Conservation (phyloP, 2,329 filamentous ascomycete species). For the Fusarium phyllophilum region DNA sequence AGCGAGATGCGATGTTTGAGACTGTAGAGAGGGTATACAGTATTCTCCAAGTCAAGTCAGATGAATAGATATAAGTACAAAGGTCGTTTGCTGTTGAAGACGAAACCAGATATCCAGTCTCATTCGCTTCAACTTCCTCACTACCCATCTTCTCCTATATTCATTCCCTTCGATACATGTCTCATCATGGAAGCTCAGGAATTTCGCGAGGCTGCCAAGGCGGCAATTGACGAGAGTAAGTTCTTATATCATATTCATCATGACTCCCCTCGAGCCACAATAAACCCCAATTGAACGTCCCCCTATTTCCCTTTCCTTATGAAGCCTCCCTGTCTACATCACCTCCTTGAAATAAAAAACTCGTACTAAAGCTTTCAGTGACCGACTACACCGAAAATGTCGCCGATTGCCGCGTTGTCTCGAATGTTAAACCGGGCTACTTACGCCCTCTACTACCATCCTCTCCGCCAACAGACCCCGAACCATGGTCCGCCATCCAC, state of each 20-base stretch:
- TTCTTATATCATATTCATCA: slow-evolving; percentile 24
- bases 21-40: not conserved
- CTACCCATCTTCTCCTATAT: not conserved
- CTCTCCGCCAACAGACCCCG: slow-evolving; percentile 71
- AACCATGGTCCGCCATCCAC: slow-evolving; percentile 82
- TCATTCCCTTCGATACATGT: not conserved
- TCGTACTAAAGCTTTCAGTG: slow-evolving; percentile 60
- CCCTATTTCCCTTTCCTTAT: not conserved
- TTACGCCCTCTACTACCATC: slow-evolving; percentile 80
- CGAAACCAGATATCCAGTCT: no score
- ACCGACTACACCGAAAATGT: slow-evolving; percentile 85
- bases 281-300: not conserved
- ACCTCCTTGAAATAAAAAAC: not conserved
- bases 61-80: slow-evolving; percentile 10
- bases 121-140: not conserved
- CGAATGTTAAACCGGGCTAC: slow-evolving; percentile 85
- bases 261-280: slow-evolving; percentile 46
- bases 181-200: slow-evolving; percentile 80
- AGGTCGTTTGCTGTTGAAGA: not conserved
- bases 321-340: not conserved
- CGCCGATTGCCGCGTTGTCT: slow-evolving; percentile 75
- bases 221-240: slow-evolving; percentile 85
- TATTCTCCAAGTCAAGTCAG: not conserved
- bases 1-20: not conserved
- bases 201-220: slow-evolving; percentile 80